phyloP scores from a whole-genome alignment of 148 eudicot genomes.

The Cornus florida region DNA sequence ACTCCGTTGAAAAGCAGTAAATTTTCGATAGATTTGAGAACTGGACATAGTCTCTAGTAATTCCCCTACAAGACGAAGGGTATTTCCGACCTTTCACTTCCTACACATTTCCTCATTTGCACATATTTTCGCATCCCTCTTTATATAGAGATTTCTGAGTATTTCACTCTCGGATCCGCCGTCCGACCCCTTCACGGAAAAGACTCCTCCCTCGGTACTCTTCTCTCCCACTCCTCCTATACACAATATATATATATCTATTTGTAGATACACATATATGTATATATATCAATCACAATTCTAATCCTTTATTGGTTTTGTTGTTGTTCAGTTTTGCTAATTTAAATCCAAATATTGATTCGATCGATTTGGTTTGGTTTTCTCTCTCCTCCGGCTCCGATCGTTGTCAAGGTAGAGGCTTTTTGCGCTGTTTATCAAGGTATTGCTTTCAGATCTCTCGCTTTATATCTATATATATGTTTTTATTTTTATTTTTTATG shows the following conservation, averaged over 20 bases:
- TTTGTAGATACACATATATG: no score
- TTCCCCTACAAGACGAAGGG: background rate
- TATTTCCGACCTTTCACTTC: background rate
- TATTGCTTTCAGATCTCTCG: conserved; percentile 8
- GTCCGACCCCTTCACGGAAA: background rate
- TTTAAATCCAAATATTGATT: background rate
- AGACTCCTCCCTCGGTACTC: background rate
- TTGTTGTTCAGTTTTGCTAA: background rate
- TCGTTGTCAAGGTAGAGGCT: conserved; percentile 8
- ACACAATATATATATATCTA: no score
- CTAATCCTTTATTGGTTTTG: background rate
- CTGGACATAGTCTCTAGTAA: background rate
- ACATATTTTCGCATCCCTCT: background rate
- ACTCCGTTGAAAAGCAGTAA: no score
- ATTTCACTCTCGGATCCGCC: background rate
- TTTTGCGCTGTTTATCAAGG: conserved; percentile 10
- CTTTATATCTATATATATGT: background rate
- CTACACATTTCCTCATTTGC: background rate
- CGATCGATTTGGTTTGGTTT: conserved; percentile 12
- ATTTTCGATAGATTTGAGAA: background rate
- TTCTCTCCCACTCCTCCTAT: no score
- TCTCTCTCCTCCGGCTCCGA: background rate
- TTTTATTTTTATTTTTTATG: no score
- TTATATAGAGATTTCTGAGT: background rate
- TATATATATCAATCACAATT: background rate